Base-by-base conservation (phyloP, 768 basidiomycete genomes). In the Zangia roseola region DNA sequence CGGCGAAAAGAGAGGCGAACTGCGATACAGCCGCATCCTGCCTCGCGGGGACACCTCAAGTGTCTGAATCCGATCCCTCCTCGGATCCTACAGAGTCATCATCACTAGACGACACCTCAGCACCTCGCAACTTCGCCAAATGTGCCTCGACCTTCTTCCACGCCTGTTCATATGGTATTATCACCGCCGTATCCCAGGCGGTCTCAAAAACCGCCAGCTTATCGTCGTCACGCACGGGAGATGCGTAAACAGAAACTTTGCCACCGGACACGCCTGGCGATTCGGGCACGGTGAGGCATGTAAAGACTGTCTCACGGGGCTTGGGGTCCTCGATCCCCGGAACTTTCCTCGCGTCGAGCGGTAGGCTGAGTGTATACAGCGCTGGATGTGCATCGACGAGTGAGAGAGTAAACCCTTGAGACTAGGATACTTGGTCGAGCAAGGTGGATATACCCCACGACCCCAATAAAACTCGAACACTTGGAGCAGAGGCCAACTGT, bases 341-440 rank as follows among this genome's bases (percentile, higher is more conserved):
- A 5, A 60, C 37, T 5, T 57, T 4, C 31, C 43, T 43, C 9
- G 55, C 58, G 14, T 60, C 59, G 16, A 60, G 28, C 4, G 49
- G 37, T 0, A 57, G 33, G 19, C 19, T 30, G 40, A 57, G 13
- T 4, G 14, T 24, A 5, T 16, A 1, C 17, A 61, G 24, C 2
- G 35, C 12, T 1, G 40, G 44, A 17, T 41, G 57, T 1, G 23
- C 14, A 1, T 36, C 16, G 28, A 45, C 33, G 35, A 60, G 39
- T 6, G 28, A 17, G 28, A 17, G 8, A 59, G 20, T 33, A 59
- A 24, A 14, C 51, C 49, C 2, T 14, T 23, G n/a, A 57, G 40
- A 13, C 54, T 60, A 4, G 36, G 16, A 5, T 40, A 49, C 9
- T 56, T 53, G 42, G 50, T 17, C 9, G 40, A 17, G 14, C 24